Evolutionary conservation across 768 basidiomycete genomes (phyloP), one percentile per base, ranked within the genome.

Genomic region (Cyclocybe aegerita): DNA sequence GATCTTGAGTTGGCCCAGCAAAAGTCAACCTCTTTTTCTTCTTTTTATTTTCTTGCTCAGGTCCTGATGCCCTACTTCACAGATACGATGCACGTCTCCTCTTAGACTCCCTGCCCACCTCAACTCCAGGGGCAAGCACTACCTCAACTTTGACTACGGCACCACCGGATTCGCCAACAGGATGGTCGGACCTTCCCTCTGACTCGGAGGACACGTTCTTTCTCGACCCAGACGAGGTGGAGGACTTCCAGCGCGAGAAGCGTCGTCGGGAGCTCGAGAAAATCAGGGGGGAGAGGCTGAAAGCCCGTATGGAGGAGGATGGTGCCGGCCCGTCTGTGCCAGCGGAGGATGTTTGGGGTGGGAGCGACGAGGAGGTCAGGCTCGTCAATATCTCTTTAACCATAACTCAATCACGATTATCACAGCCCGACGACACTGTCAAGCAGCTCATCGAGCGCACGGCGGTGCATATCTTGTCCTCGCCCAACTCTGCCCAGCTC

Each of bases 121-220:
- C 31, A 37, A 23, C 23, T n/a, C 30, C 33, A 12, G 30, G 7
- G 1, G 39, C 36, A 9, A 11, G 23, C 49, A 43, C 53, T 37
- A 23, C 53, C 41, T n/a, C 9, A 48, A 6, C 39, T 38, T 31
- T 34, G 45, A 7, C 48, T 16, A n/a, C 39, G 31, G 7, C 50
- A 10, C 40, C 40, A 14, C 63, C 76, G 1, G 66, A 63, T 16
- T 81, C 84, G 0, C 79, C 82, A 2, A 68, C 75, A 3, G 89
- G 88, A 7, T 94, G 91, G 91, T 86, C 86, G 0, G 87, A 92
- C 64, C 77, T 94, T 2, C 86, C 91, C 4, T 93, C 92, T 0
- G 92, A 94, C 60, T 64, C 82, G 4, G 93, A 94, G 69, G 92
- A 95, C 57, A 86, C 80, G 0, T 95, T 93, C 67, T 90, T 89